A percentile compares a stretch with the other conserved stretches of the same genome.
These are phyloP conservation scores for Eucalyptus pauciflora DNA, from an alignment of 345 rosid species.

Conservation along the genomic window DNA sequence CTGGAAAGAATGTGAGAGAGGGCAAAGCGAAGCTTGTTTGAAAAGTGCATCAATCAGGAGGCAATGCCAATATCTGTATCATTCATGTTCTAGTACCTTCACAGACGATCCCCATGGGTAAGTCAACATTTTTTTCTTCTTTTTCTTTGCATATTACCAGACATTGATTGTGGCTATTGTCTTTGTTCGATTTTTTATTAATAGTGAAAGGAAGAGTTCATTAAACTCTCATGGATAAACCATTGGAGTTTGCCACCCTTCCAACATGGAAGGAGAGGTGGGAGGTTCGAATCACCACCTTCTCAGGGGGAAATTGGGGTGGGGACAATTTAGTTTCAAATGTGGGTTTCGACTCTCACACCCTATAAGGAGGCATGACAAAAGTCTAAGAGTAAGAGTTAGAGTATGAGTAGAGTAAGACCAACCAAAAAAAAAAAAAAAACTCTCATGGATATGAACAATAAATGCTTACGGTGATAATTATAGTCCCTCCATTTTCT, in stretches of 20 bases:
- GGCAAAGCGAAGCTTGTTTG: conserved; percentile 1
- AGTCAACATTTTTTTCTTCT: neutral
- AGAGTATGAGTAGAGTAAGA: rapidly evolving
- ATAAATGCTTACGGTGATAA: too few relatives aligned
- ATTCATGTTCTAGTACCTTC: conserved; percentile 63
- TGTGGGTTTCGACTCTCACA: rapidly evolving
- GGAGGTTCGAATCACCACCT: rapidly evolving
- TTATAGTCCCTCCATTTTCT: too few relatives aligned
- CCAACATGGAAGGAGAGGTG: rapidly evolving
- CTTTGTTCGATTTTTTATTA: neutral
- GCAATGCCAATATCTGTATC: conserved; percentile 43
- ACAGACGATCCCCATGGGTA: conserved; percentile 51
- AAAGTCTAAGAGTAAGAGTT: too few relatives aligned
- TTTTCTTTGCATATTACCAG: neutral
- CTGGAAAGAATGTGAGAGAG: conserved; percentile 8
- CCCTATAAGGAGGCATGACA: rapidly evolving
- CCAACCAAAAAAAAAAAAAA: too few relatives aligned
- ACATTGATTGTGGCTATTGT: neutral
- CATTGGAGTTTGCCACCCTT: rapidly evolving
- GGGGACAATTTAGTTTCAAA: too few relatives aligned
- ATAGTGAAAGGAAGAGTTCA: neutral
- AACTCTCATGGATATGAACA: too few relatives aligned
- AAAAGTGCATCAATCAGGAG: conserved; percentile 17
- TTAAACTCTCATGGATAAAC: neutral
- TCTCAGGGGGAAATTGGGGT: too few relatives aligned